Percentiles rank a stretch among this genome's conserved stretches.
Evolutionary conservation across 148 eudicot genomes (phyloP).

Genomic region (Agrostemma githago): DNA sequence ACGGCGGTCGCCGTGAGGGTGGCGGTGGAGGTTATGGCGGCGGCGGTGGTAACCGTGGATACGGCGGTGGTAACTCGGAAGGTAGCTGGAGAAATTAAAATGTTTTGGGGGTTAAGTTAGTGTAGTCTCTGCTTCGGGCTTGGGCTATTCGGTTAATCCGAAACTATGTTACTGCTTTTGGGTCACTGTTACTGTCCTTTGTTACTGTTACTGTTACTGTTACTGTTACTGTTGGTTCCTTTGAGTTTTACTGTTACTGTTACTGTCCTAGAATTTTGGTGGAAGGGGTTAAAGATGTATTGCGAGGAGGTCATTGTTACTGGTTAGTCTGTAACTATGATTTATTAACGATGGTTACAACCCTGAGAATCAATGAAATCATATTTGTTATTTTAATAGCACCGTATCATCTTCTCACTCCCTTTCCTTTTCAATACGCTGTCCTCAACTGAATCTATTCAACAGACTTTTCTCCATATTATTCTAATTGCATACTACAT

Average conservation of each 20-base stretch:
- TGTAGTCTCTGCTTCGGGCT: background rate
- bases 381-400: no score
- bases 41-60: constrained; percentile 3
- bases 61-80: background rate
- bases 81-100: background rate
- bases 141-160: background rate
- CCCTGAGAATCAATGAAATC: background rate
- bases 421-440: no score
- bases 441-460: no score
- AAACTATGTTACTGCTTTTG: background rate
- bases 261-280: constrained; percentile 2
- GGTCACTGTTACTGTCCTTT: constrained; percentile 9
- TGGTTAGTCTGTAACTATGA: background rate
- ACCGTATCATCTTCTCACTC: no score
- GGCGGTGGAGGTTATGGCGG: background rate
- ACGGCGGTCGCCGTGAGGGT: background rate
- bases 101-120: background rate
- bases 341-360: background rate
- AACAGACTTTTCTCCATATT: no score
- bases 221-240: background rate
- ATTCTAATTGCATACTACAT: no score
- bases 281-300: background rate
- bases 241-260: background rate
- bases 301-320: background rate
- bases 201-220: background rate